Evolutionary conservation across 192 early-diverging fungal genomes (phyloP), one percentile per base, ranked within the genome.

Genomic region (Linnemannia hyalina): DNA sequence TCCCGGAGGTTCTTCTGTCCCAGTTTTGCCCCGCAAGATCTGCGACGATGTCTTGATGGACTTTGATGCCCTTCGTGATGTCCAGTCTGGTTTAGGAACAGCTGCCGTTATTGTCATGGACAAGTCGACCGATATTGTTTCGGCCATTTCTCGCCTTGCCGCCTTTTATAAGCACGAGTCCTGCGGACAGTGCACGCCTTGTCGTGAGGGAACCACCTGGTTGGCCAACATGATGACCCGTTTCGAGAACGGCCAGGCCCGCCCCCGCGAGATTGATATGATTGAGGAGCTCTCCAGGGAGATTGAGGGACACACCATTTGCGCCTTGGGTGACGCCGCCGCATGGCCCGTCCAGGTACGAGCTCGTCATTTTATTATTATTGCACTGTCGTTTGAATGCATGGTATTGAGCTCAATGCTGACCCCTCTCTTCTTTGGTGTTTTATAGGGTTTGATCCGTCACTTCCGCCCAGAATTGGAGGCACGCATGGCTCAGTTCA

Each of bases 301-400:
- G 90, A 99, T 99, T 90, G 98, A 99, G 89, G 98, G 98, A 38
- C 98, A 99, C 88, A 99, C 98, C n/a, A 99, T 99, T 86, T 99
- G 98, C 87, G 98, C 98, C 54, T 91, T 99, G 90, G 98, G 97
- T 73, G 98, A 99, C 90, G 98, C 98, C 46, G 97, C 98, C 36
- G 98, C 98, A 69, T 99, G 97, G 97, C 98, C 98, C 15, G 97
- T 99, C 44, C 92, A 92, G 74, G 77, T 79, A 63, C 41, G 69
- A 26, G 49, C 18, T 9, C n/a, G 49, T 29, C 23, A 26, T 72
- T 32, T 6, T n/a, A n/a, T 60, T 44, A 2, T 42, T 44, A 54
- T 69, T 54, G 63, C 57, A 23, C 11, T 35, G 13, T 65, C 60
- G 6, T 46, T 46, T 23, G 10, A 32, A 23, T 29, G 10, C 9